These are phyloP conservation scores for Entomortierella lignicola DNA, from an alignment of 192 early-diverging fungal species.

Conservation along the genomic window DNA sequence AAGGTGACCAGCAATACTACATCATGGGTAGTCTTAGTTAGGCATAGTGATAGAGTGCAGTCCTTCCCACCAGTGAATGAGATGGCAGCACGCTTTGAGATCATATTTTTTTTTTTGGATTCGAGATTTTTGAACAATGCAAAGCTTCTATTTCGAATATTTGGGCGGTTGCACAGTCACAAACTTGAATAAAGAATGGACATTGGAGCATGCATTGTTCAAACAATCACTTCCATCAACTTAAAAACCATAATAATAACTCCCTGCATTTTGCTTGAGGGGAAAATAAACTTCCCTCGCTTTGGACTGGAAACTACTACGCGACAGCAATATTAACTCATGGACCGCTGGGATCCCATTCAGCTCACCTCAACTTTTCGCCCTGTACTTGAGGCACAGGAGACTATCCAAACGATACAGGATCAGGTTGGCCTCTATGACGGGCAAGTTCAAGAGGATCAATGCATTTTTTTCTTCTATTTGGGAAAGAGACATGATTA, in stretches of 20 bases:
- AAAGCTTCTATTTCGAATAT: not conserved
- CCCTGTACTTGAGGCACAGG: conserved; percentile 63
- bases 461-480: too few relatives aligned
- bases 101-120: not conserved
- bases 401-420: conserved; percentile 68
- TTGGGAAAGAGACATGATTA: too few relatives aligned
- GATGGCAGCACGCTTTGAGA: conserved; percentile 54
- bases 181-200: not conserved
- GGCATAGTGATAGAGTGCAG: conserved; percentile 61
- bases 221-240: too few relatives aligned
- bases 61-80: conserved; percentile 76
- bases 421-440: conserved; percentile 78
- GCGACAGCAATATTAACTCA: not conserved
- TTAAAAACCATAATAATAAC: too few relatives aligned
- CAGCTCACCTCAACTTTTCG: conserved; percentile 61
- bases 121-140: not conserved
- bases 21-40: conserved; percentile 51
- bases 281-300: not conserved
- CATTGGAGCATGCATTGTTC: not conserved
- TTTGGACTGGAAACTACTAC: not conserved
- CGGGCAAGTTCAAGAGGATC: too few relatives aligned
- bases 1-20: conserved; percentile 64
- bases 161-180: not conserved
- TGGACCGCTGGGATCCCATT: conserved; percentile 60
- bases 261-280: not conserved